Conservation (phyloP, 805 yeast species). For the Saccharomycopsis olivae region DNA sequence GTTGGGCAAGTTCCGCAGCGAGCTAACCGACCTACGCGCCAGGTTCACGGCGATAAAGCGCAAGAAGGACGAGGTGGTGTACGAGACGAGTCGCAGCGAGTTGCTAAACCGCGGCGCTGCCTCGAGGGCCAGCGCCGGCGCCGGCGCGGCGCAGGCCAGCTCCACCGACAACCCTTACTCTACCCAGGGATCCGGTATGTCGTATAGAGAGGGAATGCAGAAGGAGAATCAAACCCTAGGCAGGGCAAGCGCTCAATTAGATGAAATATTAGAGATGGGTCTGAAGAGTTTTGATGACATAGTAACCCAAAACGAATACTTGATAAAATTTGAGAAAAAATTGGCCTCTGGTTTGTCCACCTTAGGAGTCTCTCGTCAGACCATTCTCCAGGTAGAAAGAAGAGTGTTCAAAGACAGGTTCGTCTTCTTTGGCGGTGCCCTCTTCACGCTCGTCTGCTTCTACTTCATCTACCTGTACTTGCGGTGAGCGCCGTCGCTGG, state of each 20-base stretch:
- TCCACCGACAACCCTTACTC: slow-evolving; percentile 41
- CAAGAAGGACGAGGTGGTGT: slow-evolving; percentile 26
- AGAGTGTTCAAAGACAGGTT: slow-evolving; percentile 81
- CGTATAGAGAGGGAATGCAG: slow-evolving; percentile 51
- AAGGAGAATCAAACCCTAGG: slow-evolving; percentile 56
- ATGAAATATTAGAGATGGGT: slow-evolving; percentile 86
- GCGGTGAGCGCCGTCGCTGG: too few species aligned
- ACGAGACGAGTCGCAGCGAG: slow-evolving; percentile 34
- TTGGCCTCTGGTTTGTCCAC: slow-evolving; percentile 65
- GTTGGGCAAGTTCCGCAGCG: slow-evolving; percentile 42
- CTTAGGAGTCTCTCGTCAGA: slow-evolving; percentile 76
- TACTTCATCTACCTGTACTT: slow-evolving; percentile 58
- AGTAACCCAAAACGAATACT: slow-evolving; percentile 70
- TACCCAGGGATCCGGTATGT: slow-evolving; percentile 20
- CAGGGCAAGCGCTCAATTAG: slow-evolving; percentile 72
- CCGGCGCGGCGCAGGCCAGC: not conserved
- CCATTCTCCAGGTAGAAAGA: slow-evolving; percentile 69
- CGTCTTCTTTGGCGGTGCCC: slow-evolving; percentile 69
- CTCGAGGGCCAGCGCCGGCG: not conserved
- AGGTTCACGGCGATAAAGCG: slow-evolving; percentile 28
- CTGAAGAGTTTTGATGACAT: slow-evolving; percentile 75
- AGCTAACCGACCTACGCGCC: slow-evolving; percentile 23
- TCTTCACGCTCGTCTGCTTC: slow-evolving; percentile 52
- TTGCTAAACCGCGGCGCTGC: slow-evolving; percentile 31
- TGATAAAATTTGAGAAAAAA: slow-evolving; percentile 49